Conservation (phyloP, 2,329 filamentous ascomycete genomes). For the Phoma sp. region DNA sequence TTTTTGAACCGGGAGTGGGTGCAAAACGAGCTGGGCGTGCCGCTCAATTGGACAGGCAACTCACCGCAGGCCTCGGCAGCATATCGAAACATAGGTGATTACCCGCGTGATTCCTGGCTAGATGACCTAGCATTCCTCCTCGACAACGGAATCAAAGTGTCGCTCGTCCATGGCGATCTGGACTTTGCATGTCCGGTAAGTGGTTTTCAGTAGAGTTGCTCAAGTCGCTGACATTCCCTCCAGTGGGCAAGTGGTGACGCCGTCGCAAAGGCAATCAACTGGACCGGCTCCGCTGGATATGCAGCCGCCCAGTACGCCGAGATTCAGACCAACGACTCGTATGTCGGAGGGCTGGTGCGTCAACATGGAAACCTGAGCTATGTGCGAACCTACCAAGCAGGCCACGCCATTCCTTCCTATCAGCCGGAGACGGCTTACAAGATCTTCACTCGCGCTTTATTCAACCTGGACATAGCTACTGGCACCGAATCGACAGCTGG, state of each 20-base stretch:
- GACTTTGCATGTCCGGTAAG: conserved; percentile 56
- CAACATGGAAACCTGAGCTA: conserved; percentile 50
- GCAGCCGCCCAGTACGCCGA: conserved; percentile 38
- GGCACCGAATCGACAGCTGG: conserved; percentile 39
- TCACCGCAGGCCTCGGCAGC: conserved; percentile 27
- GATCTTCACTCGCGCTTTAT: conserved; percentile 58
- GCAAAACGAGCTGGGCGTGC: conserved; percentile 64
- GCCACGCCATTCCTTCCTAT: conserved; percentile 51
- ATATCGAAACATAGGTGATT: conserved; percentile 50
- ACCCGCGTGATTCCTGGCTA: conserved; percentile 54
- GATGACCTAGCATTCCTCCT: conserved; percentile 51
- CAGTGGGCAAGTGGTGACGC: conserved; percentile 51
- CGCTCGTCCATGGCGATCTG: conserved; percentile 27
- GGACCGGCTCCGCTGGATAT: conserved; percentile 35
- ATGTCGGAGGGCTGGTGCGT: conserved; percentile 53
- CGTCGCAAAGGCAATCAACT: conserved; percentile 49
- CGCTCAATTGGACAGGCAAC: conserved; percentile 55
- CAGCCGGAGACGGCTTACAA: conserved; percentile 58
- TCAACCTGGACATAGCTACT: conserved; percentile 55
- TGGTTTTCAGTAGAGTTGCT: neutral
- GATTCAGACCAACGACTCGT: conserved; percentile 41
- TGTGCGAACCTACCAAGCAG: conserved; percentile 48
- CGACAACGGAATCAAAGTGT: conserved; percentile 47
- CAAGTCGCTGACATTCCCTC: conserved; percentile 25
- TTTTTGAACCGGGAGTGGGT: conserved; percentile 59